Evolutionary conservation across 345 rosid species (phyloP).

Genomic region (Erodium maritimum): DNA sequence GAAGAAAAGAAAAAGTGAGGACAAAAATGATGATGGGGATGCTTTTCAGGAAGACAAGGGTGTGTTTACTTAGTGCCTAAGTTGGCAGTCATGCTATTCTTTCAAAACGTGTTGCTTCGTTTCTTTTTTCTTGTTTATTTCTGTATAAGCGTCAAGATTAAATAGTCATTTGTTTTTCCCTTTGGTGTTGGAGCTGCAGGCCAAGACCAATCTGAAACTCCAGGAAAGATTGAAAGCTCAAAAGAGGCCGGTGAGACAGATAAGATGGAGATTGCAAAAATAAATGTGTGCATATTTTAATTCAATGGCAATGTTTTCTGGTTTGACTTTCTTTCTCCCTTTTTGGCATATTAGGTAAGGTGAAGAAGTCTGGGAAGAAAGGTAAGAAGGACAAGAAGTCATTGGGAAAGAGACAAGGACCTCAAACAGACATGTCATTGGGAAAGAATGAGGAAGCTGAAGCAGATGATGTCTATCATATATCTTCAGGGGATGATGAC

Average conservation of each 20-base stretch:
- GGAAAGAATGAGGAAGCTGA: constrained; percentile 14
- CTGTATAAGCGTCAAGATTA: no score
- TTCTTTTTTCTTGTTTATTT: no score
- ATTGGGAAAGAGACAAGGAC: neutral
- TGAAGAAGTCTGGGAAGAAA: constrained; percentile 3
- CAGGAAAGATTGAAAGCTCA: no score
- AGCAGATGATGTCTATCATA: constrained; percentile 34
- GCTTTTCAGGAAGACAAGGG: constrained; percentile 10
- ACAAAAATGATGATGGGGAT: constrained; percentile 9
- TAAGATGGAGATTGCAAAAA: no score
- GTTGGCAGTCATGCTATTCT: no score
- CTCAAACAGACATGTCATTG: constrained; percentile 2
- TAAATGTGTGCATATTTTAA: neutral
- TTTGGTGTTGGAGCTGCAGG: no score
- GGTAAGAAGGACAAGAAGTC: neutral
- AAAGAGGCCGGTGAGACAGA: no score
- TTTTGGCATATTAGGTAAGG: constrained; percentile 1
- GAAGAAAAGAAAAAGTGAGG: constrained; percentile 11
- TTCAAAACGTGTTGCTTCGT: no score
- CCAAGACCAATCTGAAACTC: no score
- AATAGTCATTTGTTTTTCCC: no score
- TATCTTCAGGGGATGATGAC: constrained; percentile 71
- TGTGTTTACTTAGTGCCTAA: constrained; percentile 1
- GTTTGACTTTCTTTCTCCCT: neutral
- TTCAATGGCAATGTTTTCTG: neutral